Base-by-base conservation (phyloP, 2,329 filamentous ascomycete species). In the Trichophyton benhamiae region DNA sequence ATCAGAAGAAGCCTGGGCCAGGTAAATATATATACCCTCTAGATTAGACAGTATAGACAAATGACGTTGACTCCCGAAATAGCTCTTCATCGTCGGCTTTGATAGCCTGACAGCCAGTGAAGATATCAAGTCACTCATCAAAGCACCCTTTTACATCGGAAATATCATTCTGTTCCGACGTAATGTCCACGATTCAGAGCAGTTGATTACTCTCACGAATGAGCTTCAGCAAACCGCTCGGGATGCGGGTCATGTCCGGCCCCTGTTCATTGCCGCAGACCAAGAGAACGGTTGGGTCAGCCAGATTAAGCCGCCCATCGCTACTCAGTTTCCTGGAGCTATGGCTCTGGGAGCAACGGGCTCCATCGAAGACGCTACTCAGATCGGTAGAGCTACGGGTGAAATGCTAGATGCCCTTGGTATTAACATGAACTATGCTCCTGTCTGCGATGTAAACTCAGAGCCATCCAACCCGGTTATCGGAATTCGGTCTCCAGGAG, bases 341-440 rank as follows among this genome's bases (percentile, higher is more conserved):
- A 78, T 78, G 76, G 70, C 76, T n/a, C 65, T 78, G 3, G 76
- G 74, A 3, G 76, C 76, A 8, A 76, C 75, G 0, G 66, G 71
- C 66, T 71, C 69, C 52, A 62, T 67, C 27, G 66, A 73, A 53
- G 67, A 72, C 63, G 20, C 44, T 11, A 48, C 17, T 22, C 7
- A 2, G 9, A 13, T 25, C 22, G n/a, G 17, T 25, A 68, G 66
- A 36, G 70, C 70, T 41, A 78, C 76, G 1, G 76, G 74, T 0
- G 71, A 76, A 62, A 72, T 69, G 2, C 62, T 78, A 57, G 68
- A 64, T 13, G 67, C 70, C 25, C 72, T 76, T 55, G 75, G 76
- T 0, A 73, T 78, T 58, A 78, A 78, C 60, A 77, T 77, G 73
- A 76, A 78, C 61, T 78, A 77, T 65, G 75, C 72, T 2, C 76